Percentiles rank a stretch among this genome's conserved stretches.
These are phyloP conservation scores for Fusarium kyushuense DNA, from an alignment of 2,329 filamentous ascomycete species.

Conservation along the genomic window DNA sequence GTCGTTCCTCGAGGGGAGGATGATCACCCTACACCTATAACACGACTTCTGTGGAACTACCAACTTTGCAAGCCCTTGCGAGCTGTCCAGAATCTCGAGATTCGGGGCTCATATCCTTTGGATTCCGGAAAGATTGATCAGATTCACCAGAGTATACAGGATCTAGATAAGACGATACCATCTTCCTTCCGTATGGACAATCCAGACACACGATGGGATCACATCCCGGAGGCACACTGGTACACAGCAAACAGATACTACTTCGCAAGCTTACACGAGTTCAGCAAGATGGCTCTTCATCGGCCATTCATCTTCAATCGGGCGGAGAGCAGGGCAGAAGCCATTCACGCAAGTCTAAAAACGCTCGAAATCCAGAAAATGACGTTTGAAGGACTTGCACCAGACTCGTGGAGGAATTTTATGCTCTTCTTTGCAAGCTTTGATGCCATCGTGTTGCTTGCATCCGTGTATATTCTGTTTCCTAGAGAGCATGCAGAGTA, in stretches of 20 bases:
- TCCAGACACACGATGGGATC: constrained; percentile 69
- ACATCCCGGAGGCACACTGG: constrained; percentile 66
- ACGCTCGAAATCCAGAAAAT: constrained; percentile 67
- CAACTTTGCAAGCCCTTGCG: constrained; percentile 62
- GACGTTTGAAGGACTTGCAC: constrained; percentile 62
- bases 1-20: constrained; percentile 61
- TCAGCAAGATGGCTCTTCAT: constrained; percentile 70
- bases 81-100: constrained; percentile 67
- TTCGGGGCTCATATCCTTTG: constrained; percentile 66
- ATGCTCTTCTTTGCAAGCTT: constrained; percentile 73
- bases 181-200: constrained; percentile 66
- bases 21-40: constrained; percentile 69
- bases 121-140: constrained; percentile 66
- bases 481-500: constrained; percentile 66
- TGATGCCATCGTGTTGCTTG: constrained; percentile 71
- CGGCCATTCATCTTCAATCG: constrained; percentile 72
- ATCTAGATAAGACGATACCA: constrained; percentile 63
- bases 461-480: constrained; percentile 71
- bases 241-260: constrained; percentile 60
- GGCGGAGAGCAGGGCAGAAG: constrained; percentile 64
- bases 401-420: constrained; percentile 65
- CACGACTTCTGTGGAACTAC: constrained; percentile 64
- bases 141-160: constrained; percentile 64
- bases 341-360: constrained; percentile 66
- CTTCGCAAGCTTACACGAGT: constrained; percentile 62